Conservation (phyloP, 2,329 filamentous ascomycete genomes). For the Aspergillus sojae region DNA sequence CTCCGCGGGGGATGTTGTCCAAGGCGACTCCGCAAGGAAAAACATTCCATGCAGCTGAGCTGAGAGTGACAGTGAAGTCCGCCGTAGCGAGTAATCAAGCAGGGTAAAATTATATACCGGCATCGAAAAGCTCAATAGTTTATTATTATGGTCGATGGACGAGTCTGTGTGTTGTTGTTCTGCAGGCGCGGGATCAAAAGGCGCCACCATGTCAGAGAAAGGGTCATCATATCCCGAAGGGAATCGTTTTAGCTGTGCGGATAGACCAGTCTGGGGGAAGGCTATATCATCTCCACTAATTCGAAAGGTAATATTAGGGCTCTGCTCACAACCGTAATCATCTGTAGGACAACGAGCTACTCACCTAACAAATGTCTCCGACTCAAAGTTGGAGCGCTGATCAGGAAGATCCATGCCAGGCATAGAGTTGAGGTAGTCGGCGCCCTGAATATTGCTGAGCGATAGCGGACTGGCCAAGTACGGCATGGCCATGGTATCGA, state of each 20-base stretch:
- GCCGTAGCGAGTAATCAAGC: slow-evolving; percentile 61
- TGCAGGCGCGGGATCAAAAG: slow-evolving; percentile 45
- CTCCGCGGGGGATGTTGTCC: slow-evolving; percentile 57
- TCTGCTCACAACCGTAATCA: not conserved
- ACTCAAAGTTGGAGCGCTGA: slow-evolving; percentile 62
- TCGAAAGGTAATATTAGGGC: not conserved
- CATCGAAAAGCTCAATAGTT: slow-evolving; percentile 74
- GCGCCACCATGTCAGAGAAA: slow-evolving; percentile 54
- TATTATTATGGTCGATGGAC: slow-evolving; percentile 66
- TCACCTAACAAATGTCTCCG: slow-evolving; percentile 64
- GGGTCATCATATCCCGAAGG: slow-evolving; percentile 52
- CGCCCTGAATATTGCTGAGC: slow-evolving; percentile 54
- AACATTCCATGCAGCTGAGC: slow-evolving; percentile 71
- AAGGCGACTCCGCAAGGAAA: slow-evolving; percentile 67
- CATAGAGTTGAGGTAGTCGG: slow-evolving; percentile 52
- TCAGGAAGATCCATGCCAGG: slow-evolving; percentile 59
- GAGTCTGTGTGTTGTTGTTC: slow-evolving; percentile 55
- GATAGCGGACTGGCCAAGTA: slow-evolving; percentile 62
- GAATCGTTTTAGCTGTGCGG: slow-evolving; percentile 52
- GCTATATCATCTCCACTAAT: slow-evolving; percentile 55
- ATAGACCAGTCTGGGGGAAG: slow-evolving; percentile 49
- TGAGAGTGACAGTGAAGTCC: slow-evolving; percentile 59
- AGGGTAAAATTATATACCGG: slow-evolving; percentile 63
- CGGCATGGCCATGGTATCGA: slow-evolving; percentile 65
- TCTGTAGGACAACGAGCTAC: slow-evolving; percentile 19